A percentile compares a stretch with the other conserved stretches of the same genome.
phyloP scores from a whole-genome alignment of 768 basidiomycete species.

The Suillus sp. region DNA sequence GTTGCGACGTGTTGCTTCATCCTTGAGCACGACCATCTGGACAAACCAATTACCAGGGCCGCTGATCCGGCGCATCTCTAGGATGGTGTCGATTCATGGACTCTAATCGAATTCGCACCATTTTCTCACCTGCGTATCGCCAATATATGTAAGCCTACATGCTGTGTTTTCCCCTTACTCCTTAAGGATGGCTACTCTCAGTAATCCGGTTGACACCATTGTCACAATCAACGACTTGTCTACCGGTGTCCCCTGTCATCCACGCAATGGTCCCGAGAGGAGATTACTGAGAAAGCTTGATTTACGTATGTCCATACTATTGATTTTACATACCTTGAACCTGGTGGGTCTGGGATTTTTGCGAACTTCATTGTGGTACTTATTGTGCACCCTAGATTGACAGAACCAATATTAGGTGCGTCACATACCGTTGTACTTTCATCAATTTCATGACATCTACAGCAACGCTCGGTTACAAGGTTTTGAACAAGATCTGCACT shows the following conservation, averaged over 20 bases:
- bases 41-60: background rate
- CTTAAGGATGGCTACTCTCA: background rate
- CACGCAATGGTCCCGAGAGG: background rate
- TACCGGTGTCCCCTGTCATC: background rate
- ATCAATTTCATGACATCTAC: background rate
- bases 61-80: background rate
- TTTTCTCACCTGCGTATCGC: background rate
- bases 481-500: slow-evolving; percentile 26
- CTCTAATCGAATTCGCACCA: background rate
- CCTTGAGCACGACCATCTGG: background rate
- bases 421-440: background rate
- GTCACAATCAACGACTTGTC: background rate
- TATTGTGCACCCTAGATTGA: background rate
- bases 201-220: background rate
- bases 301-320: background rate
- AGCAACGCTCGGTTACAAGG: slow-evolving; percentile 28
- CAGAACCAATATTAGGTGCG: background rate
- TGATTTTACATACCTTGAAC: background rate
- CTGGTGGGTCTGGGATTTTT: background rate
- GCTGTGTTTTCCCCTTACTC: background rate
- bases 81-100: background rate
- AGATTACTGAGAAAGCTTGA: slow-evolving; percentile 2
- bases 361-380: background rate
- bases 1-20: background rate
- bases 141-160: background rate